These are phyloP conservation scores for Emericellopsis atlantica DNA, from an alignment of 2,329 filamentous ascomycete species.

Conservation along the genomic window DNA sequence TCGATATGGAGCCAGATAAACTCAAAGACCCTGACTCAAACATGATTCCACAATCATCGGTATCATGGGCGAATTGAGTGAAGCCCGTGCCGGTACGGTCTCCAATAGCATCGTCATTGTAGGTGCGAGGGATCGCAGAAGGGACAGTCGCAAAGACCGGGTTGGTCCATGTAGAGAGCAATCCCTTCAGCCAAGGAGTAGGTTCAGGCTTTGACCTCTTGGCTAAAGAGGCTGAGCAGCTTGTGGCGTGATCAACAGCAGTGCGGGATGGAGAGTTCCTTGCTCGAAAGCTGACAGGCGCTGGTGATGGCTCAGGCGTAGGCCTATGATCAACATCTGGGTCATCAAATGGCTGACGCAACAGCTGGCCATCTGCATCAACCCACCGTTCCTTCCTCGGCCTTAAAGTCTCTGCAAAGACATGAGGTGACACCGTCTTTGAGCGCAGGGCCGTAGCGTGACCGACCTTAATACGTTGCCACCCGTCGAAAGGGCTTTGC, in stretches of 20 bases:
- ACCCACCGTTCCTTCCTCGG: constrained; percentile 16
- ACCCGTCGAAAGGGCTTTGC: constrained; percentile 19
- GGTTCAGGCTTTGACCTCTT: constrained; percentile 2
- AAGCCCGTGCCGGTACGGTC: neutral
- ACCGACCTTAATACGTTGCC: constrained; percentile 22
- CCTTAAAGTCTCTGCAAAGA: neutral
- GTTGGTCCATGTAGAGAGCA: constrained; percentile 60
- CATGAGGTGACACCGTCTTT: neutral
- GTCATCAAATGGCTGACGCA: constrained; percentile 30
- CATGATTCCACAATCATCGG: constrained; percentile 7
- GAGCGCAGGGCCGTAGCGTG: neutral
- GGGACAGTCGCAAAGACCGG: constrained; percentile 53
- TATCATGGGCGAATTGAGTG: neutral
- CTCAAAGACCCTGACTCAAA: constrained; percentile 15
- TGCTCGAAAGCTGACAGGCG: too few species aligned
- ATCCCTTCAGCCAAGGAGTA: constrained; percentile 42
- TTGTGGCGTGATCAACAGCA: neutral
- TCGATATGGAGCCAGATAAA: constrained; percentile 42
- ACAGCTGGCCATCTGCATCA: constrained; percentile 24
- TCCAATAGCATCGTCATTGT: constrained; percentile 7
- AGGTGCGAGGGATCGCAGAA: constrained; percentile 27
- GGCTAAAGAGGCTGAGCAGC: neutral
- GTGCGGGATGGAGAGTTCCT: too few species aligned
- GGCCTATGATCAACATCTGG: neutral
- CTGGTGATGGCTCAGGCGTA: too few species aligned